These are phyloP conservation scores for Pharus latifolius DNA, from an alignment of 176 grass and related monocot species.

Conservation along the genomic window DNA sequence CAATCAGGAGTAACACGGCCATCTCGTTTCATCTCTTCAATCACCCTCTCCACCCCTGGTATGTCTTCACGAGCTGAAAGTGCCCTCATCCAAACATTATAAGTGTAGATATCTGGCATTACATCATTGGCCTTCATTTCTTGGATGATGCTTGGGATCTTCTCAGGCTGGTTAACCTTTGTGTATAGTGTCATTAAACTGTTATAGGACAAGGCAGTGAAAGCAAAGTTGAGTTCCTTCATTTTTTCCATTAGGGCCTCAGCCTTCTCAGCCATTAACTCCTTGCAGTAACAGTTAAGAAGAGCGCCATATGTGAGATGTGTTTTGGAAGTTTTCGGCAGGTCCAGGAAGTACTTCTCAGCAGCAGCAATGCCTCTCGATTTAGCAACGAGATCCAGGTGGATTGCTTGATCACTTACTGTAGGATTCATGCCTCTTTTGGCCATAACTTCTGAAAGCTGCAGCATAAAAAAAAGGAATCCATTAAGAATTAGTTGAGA, in stretches of 20 bases:
- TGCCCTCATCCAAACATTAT: constrained; percentile 94
- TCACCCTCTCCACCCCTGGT: constrained; percentile 69
- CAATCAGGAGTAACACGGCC: constrained; percentile 86
- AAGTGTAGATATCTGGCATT: constrained; percentile 71
- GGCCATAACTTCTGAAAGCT: constrained; percentile 77
- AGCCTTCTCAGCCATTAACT: constrained; percentile 55
- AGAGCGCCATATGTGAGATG: constrained; percentile 90
- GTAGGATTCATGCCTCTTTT: constrained; percentile 92
- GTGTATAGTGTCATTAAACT: constrained; percentile 86
- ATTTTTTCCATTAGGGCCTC: constrained; percentile 81
- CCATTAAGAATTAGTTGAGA: background rate
- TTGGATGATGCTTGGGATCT: constrained; percentile 65
- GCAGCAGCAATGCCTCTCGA: constrained; percentile 66
- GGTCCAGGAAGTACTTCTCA: constrained; percentile 90
- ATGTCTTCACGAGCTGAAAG: constrained; percentile 61
- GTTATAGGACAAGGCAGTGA: constrained; percentile 79
- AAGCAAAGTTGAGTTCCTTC: constrained; percentile 76
- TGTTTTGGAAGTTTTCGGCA: constrained; percentile 75
- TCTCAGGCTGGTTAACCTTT: constrained; percentile 61
- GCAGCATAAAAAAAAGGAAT: background rate
- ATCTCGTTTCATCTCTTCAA: constrained; percentile 95
- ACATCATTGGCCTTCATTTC: constrained; percentile 81
- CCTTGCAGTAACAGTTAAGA: constrained; percentile 90
- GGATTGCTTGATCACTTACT: constrained; percentile 77
- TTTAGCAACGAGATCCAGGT: constrained; percentile 77